Evolutionary conservation across 116 monocot species (phyloP), one percentile per base, ranked within the genome.

Genomic region (Papilionanthe hybrid): DNA sequence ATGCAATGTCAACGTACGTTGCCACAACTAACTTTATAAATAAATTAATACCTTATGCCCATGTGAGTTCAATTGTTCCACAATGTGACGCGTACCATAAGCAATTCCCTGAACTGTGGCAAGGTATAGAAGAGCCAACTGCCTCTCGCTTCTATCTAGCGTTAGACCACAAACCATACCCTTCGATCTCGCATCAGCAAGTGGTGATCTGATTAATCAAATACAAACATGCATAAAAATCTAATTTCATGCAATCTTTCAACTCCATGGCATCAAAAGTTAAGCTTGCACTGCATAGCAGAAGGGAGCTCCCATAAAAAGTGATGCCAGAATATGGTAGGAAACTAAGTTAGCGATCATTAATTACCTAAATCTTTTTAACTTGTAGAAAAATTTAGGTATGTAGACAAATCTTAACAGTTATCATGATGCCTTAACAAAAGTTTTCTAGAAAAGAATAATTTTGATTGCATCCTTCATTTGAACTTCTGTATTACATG

Each of bases 41-140:
- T 23, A 53, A 84, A 69, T 72, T 50, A 57, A 29, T 83, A 98
- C 98, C 94, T 92, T 88, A 83, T 98, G 98, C 32, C 94, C 98
- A 88, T 94, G 90, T 79, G 91, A 87, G 84, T 98, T 98, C 82
- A 93, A 98, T 58, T 94, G 94, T 79, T 98, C 90, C 75, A 98
- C 86, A 79, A 98, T 98, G 73, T 94, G 94, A 27, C 98, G 91
- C 63, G 98, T 98, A 27, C 98, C 98, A 88, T 98, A 98, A 42
- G 93, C 98, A 87, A 98, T 94, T 53, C 94, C 89, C 79, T 98
- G 98, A 81, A 98, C 47, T 55, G 93, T 90, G 47, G 98, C 91
- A 49, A 98, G 88, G 86, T 98, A 98, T 42, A 91, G 85, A 82
- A 91, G 84, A 75, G 94, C 94, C 30, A 98, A 79, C 56, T 93